These are phyloP conservation scores for Endocalyx cinctus DNA, from an alignment of 2,329 filamentous ascomycete species.

Conservation along the genomic window DNA sequence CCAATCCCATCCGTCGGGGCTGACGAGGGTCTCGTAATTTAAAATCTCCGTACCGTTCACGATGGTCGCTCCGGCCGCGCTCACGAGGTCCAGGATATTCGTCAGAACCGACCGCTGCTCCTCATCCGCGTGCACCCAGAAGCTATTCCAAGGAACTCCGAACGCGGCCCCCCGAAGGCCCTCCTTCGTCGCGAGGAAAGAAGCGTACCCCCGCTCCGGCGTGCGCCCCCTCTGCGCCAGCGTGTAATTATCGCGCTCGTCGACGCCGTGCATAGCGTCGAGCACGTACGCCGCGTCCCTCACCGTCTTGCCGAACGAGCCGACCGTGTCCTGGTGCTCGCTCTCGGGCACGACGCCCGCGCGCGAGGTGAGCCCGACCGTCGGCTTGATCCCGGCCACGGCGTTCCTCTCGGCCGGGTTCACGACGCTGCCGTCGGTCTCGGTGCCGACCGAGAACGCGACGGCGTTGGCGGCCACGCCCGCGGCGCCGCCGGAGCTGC, in stretches of 20 bases:
- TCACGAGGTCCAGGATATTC: slow-evolving; percentile 47
- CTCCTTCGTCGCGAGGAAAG: slow-evolving; percentile 49
- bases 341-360: slow-evolving; percentile 57
- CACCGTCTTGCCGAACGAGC: slow-evolving; percentile 62
- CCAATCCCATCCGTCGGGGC: slow-evolving; percentile 69
- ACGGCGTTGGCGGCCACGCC: slow-evolving; percentile 61
- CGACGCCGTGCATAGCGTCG: slow-evolving; percentile 63
- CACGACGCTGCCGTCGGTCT: slow-evolving; percentile 70
- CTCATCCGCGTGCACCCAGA: slow-evolving; percentile 59
- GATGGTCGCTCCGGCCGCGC: slow-evolving; percentile 59
- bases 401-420: slow-evolving; percentile 66
- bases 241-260: slow-evolving; percentile 63
- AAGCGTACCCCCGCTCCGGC: slow-evolving; percentile 51
- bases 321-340: slow-evolving; percentile 64
- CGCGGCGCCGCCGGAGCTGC: slow-evolving; percentile 61
- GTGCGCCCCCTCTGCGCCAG: slow-evolving; percentile 49
- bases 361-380: slow-evolving; percentile 64
- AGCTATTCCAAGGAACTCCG: slow-evolving; percentile 66
- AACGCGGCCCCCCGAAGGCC: slow-evolving; percentile 60
- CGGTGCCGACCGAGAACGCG: slow-evolving; percentile 64
- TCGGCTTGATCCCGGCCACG: slow-evolving; percentile 71
- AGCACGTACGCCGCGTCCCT: slow-evolving; percentile 63
- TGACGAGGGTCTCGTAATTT: slow-evolving; percentile 56
- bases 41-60: slow-evolving; percentile 68
- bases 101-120: slow-evolving; percentile 52